Conservation (phyloP, 2,329 filamentous ascomycete genomes). For the Pseudogymnoascus sp. region DNA sequence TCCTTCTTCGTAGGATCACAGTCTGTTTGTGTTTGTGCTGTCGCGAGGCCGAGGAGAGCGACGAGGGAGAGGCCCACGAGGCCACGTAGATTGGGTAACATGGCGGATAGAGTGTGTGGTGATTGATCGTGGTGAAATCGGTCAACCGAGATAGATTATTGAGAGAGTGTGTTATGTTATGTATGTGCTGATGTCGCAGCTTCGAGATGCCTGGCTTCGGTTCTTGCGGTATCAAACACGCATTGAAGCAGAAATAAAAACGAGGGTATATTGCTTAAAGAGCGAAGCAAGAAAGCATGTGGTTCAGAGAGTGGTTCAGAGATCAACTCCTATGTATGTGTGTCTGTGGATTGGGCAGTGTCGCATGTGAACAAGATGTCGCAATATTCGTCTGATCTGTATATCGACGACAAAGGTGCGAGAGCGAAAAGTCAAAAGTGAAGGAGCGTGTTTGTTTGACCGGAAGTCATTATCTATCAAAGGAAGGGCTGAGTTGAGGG, state of each 20-base stretch:
- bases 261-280: slow-evolving; percentile 7
- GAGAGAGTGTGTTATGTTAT: background rate
- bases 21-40: slow-evolving; percentile 66
- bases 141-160: background rate
- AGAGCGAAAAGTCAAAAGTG: background rate
- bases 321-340: slow-evolving; percentile 8
- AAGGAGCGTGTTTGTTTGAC: slow-evolving; percentile 6
- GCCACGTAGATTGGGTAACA: slow-evolving; percentile 3
- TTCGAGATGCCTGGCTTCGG: background rate
- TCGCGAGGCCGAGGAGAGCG: slow-evolving; percentile 33
- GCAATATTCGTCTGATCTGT: background rate
- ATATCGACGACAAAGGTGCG: background rate
- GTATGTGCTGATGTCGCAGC: background rate
- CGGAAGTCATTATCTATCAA: background rate
- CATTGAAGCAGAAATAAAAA: slow-evolving; percentile 2
- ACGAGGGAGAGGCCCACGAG: background rate
- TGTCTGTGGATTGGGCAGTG: background rate
- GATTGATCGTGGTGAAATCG: background rate
- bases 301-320: slow-evolving; percentile 6
- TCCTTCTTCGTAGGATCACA: slow-evolving; percentile 69
- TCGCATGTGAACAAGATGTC: slow-evolving; percentile 1
- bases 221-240: slow-evolving; percentile 5
- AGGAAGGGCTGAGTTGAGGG: background rate
- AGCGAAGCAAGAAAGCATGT: background rate
- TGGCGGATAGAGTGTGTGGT: background rate